A percentile compares a stretch with the other conserved stretches of the same genome.
These are phyloP conservation scores for Neofusicoccum sp. DNA, from an alignment of 2,329 filamentous ascomycete genomes.

Conservation along the genomic window DNA sequence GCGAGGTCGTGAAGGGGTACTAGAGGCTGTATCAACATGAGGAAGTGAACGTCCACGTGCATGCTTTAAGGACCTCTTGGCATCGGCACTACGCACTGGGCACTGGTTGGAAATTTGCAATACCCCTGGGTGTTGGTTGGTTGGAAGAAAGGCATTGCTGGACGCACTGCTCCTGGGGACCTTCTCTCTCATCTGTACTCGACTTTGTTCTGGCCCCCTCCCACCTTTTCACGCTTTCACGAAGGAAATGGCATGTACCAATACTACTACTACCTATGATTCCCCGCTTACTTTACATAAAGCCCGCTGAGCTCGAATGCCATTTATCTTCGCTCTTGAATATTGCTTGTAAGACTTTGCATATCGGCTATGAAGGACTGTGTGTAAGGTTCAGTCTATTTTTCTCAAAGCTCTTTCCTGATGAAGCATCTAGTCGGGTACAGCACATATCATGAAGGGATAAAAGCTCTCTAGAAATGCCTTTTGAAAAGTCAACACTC, in stretches of 20 bases:
- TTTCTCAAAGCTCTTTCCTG: too few relatives aligned
- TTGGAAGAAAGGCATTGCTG: background rate
- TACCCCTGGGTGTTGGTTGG: background rate
- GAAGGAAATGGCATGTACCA: constrained; percentile 9
- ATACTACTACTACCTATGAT: background rate
- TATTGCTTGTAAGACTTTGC: too few relatives aligned
- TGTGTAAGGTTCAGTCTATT: too few relatives aligned
- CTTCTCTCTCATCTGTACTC: background rate
- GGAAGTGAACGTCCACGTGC: background rate
- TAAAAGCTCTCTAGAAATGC: too few relatives aligned
- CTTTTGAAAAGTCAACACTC: too few relatives aligned
- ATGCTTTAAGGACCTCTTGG: background rate
- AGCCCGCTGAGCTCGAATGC: background rate
- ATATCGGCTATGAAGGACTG: too few relatives aligned
- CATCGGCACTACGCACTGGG: background rate
- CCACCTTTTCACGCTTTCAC: background rate
- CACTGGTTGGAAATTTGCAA: background rate
- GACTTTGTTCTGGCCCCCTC: background rate
- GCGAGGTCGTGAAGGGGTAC: constrained; percentile 16
- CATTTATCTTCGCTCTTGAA: background rate
- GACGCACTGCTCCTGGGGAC: background rate
- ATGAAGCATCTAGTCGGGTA: too few relatives aligned
- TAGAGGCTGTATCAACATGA: background rate
- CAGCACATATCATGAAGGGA: too few relatives aligned
- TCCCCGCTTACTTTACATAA: constrained; percentile 5